Evolutionary conservation across 2,329 filamentous ascomycete genomes (phyloP), one percentile per base, ranked within the genome.

Genomic region (Talaromyces sp.): DNA sequence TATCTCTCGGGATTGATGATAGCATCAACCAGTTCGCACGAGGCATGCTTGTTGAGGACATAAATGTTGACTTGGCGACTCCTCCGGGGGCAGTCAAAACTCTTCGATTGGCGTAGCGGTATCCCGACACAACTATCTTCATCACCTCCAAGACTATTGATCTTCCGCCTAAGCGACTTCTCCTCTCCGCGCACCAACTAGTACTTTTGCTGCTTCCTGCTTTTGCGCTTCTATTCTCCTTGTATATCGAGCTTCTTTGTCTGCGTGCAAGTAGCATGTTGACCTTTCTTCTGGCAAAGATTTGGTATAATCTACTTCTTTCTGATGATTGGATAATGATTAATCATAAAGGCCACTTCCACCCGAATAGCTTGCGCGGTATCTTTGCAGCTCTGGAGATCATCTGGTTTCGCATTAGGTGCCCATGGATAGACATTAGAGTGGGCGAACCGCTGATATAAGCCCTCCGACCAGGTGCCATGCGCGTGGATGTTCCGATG

Each of bases 21-120:
- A 58, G 56, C 31, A 38, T 58, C 19, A 6, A 58, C 22, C n/a
- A 58, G 3, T 58, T 58, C 19, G 56, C 56, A n/a, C 56, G 34
- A 27, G 56, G 56, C 5, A 58, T 58, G 56, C n/a, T 58, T 38
- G 34, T 58, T 25, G 56, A 58, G 36, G 56, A 58, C 27, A n/a
- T 58, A n/a, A 36, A 58, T 29, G 56, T 58, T 17, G 56, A 43
- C 22, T 58, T 58, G 56, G 27, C 56, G 25, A 58, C 34, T 27
- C 56, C 56, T 43, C 34, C 56, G 2, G 56, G 29, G 3, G 56
- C 56, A 25, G 29, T 58, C 36, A 22, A 58, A 5, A 43, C 19
- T 8, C 56, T 58, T 43, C 56, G 13, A 40, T 27, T 58, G 19
- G 13, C 56, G 5, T 36, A 27, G 5, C 31, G 56, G 15, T 58